These are phyloP conservation scores for Fragosphaeria purpurea DNA, from an alignment of 2,329 filamentous ascomycete species.

Conservation along the genomic window DNA sequence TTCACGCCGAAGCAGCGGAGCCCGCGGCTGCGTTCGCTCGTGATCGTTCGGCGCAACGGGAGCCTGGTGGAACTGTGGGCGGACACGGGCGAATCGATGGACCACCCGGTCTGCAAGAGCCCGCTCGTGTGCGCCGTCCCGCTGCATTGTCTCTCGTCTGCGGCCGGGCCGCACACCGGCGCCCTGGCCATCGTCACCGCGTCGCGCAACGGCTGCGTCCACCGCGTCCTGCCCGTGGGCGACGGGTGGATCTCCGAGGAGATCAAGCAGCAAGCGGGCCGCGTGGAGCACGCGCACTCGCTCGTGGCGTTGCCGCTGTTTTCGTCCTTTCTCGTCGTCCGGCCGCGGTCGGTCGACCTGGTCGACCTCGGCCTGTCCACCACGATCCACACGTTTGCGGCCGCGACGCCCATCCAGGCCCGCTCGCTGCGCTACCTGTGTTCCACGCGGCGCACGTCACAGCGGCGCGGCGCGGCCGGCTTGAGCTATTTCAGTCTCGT, in stretches of 20 bases:
- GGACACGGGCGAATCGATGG: constrained; percentile 30
- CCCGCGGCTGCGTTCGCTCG: constrained; percentile 33
- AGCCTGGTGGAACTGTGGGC: constrained; percentile 48
- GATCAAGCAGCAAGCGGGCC: constrained; percentile 29
- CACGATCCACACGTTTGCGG: constrained; percentile 52
- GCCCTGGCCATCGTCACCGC: constrained; percentile 34
- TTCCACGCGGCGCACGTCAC: constrained; percentile 37
- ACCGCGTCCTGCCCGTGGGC: constrained; percentile 33
- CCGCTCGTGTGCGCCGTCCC: constrained; percentile 40
- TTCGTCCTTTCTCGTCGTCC: constrained; percentile 50
- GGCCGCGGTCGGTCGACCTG: constrained; percentile 45
- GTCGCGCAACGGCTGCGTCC: constrained; percentile 40
- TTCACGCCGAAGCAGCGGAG: constrained; percentile 39
- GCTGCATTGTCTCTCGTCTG: constrained; percentile 16
- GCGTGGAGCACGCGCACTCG: constrained; percentile 39
- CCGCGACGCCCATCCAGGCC: constrained; percentile 42
- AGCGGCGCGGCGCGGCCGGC: constrained; percentile 42
- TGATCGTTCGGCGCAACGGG: constrained; percentile 57
- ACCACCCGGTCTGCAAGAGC: constrained; percentile 41
- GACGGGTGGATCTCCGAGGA: constrained; percentile 40
- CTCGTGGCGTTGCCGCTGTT: constrained; percentile 50
- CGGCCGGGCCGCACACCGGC: background rate
- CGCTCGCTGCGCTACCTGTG: constrained; percentile 53
- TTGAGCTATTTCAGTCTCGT: constrained; percentile 54
- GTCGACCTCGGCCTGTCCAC: constrained; percentile 48